Evolutionary conservation across 306 rosid genomes (phyloP).

Genomic region (Canavalia ensiformis): DNA sequence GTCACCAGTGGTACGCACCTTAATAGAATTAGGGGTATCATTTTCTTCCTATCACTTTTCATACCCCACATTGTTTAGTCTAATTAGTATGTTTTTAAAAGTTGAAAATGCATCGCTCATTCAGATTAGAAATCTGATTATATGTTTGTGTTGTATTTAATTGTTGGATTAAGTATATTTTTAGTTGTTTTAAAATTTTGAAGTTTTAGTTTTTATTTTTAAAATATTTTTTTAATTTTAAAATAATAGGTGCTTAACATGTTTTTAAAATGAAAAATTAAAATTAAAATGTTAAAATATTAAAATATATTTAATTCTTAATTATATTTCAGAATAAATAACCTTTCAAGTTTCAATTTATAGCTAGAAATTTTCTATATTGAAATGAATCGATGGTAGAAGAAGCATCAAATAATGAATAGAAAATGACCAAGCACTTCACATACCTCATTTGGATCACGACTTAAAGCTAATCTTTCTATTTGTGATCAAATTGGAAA

Average conservation of each 20-base stretch:
- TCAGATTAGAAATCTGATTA: background rate
- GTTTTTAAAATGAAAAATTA: too few relatives aligned
- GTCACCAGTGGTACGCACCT: background rate
- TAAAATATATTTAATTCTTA: background rate
- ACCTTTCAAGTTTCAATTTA: background rate
- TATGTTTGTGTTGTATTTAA: background rate
- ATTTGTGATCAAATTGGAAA: background rate
- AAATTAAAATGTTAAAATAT: too few relatives aligned
- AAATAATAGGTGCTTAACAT: too few relatives aligned
- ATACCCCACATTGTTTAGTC: conserved; percentile 10
- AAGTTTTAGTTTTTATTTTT: too few relatives aligned
- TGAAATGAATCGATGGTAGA: background rate
- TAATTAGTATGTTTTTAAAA: background rate
- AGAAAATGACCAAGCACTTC: conserved; percentile 5
- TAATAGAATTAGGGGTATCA: background rate
- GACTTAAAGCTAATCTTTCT: conserved; percentile 16
- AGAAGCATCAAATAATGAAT: background rate
- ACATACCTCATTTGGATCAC: background rate
- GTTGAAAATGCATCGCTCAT: conserved; percentile 7
- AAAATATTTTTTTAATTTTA: too few relatives aligned
- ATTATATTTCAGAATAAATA: background rate
- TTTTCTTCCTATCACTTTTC: background rate
- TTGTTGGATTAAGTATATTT: too few relatives aligned
- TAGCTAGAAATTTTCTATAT: background rate
- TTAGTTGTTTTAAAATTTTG: too few relatives aligned